These are phyloP conservation scores for Sequoia sempervirens DNA, from an alignment of 75 land plant genomes.

Conservation along the genomic window DNA sequence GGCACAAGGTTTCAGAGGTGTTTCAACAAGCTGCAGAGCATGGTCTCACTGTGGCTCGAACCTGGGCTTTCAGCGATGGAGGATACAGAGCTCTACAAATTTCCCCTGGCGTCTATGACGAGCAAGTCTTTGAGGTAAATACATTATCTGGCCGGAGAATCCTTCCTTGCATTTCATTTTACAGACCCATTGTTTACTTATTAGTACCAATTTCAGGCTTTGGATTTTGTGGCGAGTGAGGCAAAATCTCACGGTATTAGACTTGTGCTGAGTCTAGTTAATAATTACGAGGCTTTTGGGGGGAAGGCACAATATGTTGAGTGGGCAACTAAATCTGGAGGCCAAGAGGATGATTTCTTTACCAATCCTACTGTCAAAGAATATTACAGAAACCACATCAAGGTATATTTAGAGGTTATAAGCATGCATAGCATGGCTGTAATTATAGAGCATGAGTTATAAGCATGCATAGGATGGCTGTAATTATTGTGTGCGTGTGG, in stretches of 20 bases:
- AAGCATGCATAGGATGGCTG: not conserved
- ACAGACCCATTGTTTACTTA: not conserved
- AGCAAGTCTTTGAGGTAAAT: slow-evolving; percentile 30
- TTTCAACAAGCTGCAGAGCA: slow-evolving; percentile 41
- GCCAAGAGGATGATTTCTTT: slow-evolving; percentile 45
- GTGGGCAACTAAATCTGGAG: slow-evolving; percentile 36
- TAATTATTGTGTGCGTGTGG: not conserved
- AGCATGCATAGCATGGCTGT: too few relatives aligned
- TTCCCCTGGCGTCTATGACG: slow-evolving; percentile 42
- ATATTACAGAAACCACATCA: slow-evolving; percentile 45
- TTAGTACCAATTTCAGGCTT: slow-evolving; percentile 24
- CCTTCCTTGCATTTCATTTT: not conserved
- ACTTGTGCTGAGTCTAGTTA: slow-evolving; percentile 46
- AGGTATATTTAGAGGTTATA: slow-evolving; percentile 20
- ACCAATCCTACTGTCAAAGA: slow-evolving; percentile 28
- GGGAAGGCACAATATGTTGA: slow-evolving; percentile 58
- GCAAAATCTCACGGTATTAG: slow-evolving; percentile 42
- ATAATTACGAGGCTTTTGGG: slow-evolving; percentile 40
- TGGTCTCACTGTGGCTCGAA: slow-evolving; percentile 66
- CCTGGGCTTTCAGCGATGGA: slow-evolving; percentile 75
- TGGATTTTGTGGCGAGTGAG: slow-evolving; percentile 51
- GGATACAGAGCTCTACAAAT: slow-evolving; percentile 27
- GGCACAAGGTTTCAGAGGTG: slow-evolving; percentile 38
- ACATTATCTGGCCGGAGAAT: not conserved
- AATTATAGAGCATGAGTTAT: too few relatives aligned